Percentiles rank a stretch among this genome's conserved stretches.
These are phyloP conservation scores for Rhodomyrtus psidioides DNA, from an alignment of 441 rosid species.

Conservation along the genomic window DNA sequence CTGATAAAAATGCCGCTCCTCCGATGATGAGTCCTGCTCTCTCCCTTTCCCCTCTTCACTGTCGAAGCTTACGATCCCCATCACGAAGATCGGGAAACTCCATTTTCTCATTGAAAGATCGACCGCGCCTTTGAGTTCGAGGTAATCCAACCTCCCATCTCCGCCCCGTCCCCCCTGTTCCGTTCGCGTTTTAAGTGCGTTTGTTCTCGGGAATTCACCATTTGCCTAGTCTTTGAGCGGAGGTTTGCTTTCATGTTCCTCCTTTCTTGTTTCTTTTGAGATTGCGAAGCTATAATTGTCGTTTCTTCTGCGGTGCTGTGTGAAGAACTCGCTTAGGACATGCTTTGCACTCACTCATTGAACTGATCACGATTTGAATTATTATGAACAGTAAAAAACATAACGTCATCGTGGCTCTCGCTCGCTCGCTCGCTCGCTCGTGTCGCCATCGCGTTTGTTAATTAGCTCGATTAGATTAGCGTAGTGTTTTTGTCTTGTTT, in stretches of 20 bases:
- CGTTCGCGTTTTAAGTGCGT: no score
- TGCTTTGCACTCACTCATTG: neutral
- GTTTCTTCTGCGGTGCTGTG: neutral
- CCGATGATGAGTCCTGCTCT: neutral
- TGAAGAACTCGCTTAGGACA: neutral
- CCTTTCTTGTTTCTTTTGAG: neutral
- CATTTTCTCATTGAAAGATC: no score
- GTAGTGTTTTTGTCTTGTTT: neutral
- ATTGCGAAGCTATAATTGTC: neutral
- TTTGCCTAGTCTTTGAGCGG: neutral
- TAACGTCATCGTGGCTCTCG: neutral
- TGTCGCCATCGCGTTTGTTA: conserved; percentile 4
- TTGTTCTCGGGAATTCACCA: no score
- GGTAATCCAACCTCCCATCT: no score
- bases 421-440: conserved; percentile 1
- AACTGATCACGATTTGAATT: neutral
- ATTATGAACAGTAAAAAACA: neutral
- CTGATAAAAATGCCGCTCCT: no score
- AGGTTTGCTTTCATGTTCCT: neutral
- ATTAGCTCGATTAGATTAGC: conserved; percentile 1
- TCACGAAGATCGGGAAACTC: neutral
- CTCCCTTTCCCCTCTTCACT: neutral
- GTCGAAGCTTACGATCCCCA: neutral
- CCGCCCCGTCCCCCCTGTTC: no score
- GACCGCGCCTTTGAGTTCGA: no score